Conservation (phyloP, 2,329 filamentous ascomycete genomes). For the Stagonosporopsis vannaccii region DNA sequence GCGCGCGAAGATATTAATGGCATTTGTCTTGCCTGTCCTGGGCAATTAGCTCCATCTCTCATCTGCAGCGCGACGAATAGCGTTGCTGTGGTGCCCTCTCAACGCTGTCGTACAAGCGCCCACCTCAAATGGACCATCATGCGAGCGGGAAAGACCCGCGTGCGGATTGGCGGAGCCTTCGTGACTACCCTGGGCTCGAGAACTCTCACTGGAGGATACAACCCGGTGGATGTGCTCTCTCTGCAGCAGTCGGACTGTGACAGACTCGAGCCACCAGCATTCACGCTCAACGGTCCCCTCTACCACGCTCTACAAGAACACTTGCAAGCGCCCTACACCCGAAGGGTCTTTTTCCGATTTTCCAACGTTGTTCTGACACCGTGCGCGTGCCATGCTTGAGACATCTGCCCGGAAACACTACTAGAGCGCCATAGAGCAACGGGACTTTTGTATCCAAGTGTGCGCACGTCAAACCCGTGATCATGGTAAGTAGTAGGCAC, state of each 20-base stretch:
- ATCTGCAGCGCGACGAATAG: constrained; percentile 39
- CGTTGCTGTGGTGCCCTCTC: constrained; percentile 34
- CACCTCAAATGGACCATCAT: constrained; percentile 34
- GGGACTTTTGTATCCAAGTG: constrained; percentile 23
- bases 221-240: constrained; percentile 42
- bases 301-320: constrained; percentile 53
- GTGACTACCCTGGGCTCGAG: constrained; percentile 30
- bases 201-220: constrained; percentile 38
- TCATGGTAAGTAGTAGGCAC: constrained; percentile 45
- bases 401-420: constrained; percentile 28
- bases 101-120: constrained; percentile 46
- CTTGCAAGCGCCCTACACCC: constrained; percentile 52
- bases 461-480: constrained; percentile 32
- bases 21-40: constrained; percentile 31
- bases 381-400: constrained; percentile 43
- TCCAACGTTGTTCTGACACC: constrained; percentile 40
- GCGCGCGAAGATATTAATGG: constrained; percentile 43
- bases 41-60: constrained; percentile 32
- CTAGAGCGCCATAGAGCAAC: constrained; percentile 31
- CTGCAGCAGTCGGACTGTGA: constrained; percentile 42
- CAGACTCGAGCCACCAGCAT: constrained; percentile 42
- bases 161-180: constrained; percentile 40
- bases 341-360: constrained; percentile 49
- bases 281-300: constrained; percentile 40
- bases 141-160: constrained; percentile 36